These are phyloP conservation scores for Taphrina sp. DNA, from an alignment of 1,139 yeast species.

Conservation along the genomic window DNA sequence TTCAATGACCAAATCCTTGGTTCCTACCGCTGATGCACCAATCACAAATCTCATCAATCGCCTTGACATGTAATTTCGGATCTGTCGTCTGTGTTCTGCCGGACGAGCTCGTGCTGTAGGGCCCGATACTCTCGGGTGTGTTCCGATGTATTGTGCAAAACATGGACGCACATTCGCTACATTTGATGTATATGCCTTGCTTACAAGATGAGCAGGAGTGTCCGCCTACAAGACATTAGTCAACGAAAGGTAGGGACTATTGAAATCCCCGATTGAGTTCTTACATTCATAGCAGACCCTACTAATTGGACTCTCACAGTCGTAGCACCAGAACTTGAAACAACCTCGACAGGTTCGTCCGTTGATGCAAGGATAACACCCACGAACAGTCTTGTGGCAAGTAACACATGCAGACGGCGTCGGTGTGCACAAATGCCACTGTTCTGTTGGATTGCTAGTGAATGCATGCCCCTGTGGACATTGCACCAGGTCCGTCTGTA, in stretches of 20 bases:
- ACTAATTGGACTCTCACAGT: slow-evolving; percentile 3
- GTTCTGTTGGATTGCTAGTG: not conserved
- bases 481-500: slow-evolving; percentile 9
- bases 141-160: slow-evolving; percentile 12
- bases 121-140: no score
- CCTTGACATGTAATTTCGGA: not conserved
- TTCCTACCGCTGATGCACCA: slow-evolving; percentile 20
- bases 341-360: slow-evolving; percentile 12
- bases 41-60: slow-evolving; percentile 8
- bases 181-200: slow-evolving; percentile 10
- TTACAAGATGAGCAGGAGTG: slow-evolving; percentile 13
- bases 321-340: slow-evolving; percentile 19
- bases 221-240: no score
- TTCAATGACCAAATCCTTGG: slow-evolving; percentile 12
- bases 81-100: slow-evolving; percentile 8
- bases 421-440: slow-evolving; percentile 11
- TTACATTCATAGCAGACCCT: slow-evolving; percentile 23
- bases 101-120: no score
- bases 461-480: slow-evolving; percentile 16
- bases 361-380: slow-evolving; percentile 6
- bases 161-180: slow-evolving; percentile 13
- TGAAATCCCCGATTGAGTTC: no score
- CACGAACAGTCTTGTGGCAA: not conserved
- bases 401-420: not conserved
- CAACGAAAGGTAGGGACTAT: no score